Conservation (phyloP, 768 basidiomycete genomes). For the Rhizopogon salebrosus region DNA sequence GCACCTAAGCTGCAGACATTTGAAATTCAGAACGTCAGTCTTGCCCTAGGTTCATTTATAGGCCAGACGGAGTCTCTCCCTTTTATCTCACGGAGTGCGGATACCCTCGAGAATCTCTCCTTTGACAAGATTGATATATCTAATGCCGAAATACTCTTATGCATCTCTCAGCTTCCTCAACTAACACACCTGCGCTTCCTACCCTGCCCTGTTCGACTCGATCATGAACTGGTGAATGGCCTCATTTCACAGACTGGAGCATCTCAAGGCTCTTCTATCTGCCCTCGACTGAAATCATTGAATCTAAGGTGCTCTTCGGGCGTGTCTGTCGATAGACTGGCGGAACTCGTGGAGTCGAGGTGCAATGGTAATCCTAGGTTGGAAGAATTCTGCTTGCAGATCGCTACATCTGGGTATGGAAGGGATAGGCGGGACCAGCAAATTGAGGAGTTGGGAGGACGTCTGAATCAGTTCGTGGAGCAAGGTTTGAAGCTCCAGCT, state of each 20-base stretch:
- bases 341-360: slow-evolving; percentile 21
- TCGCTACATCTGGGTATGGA: slow-evolving; percentile 26
- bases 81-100: slow-evolving; percentile 19
- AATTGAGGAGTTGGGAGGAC: slow-evolving; percentile 13
- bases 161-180: slow-evolving; percentile 14
- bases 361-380: slow-evolving; percentile 7
- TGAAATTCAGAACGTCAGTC: slow-evolving; percentile 24
- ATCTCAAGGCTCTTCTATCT: slow-evolving; percentile 2
- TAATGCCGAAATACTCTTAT: slow-evolving; percentile 14
- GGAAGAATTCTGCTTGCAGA: slow-evolving; percentile 17
- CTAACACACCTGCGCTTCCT: slow-evolving; percentile 16
- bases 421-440: slow-evolving; percentile 22
- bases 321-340: slow-evolving; percentile 18
- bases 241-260: slow-evolving; percentile 9
- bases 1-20: slow-evolving; percentile 21
- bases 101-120: slow-evolving; percentile 23
- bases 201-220: slow-evolving; percentile 25
- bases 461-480: slow-evolving; percentile 15
- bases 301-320: slow-evolving; percentile 20
- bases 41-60: slow-evolving; percentile 18
- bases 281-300: slow-evolving; percentile 20
- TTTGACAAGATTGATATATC: slow-evolving; percentile 19
- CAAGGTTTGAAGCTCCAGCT: slow-evolving; percentile 16
- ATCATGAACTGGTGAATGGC: slow-evolving; percentile 23
- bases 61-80: slow-evolving; percentile 24